Evolutionary conservation across 345 rosid genomes (phyloP), one percentile per base, ranked within the genome.

Genomic region (Geranium rotundifolium): DNA sequence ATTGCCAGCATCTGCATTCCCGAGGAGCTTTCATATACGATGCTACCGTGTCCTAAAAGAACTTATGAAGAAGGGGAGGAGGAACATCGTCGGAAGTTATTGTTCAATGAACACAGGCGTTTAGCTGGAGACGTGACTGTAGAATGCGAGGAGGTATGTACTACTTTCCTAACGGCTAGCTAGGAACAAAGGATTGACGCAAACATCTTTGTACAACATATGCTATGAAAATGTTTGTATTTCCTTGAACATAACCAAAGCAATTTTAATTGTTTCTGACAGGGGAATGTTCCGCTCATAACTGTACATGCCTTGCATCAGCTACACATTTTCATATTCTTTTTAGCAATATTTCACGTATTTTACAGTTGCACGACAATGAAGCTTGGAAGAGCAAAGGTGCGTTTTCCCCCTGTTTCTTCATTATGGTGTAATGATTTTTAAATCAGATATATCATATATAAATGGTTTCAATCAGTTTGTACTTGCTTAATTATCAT

Each of bases 331-430:
- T 90, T 88, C 77, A 85, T 90, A 5, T 95, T 90, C 82, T 95
- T 95, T 72, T 81, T 90, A 67, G 97, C 99, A 54, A 90, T 84
- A 72, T 90, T 95, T 70, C 99, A 95, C 70, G 96, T 90, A 41
- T 29, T 80, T 16, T 85, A 88, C 58, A 84, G 99, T 68, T 89
- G 83, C 17, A 55, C 78, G 19, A 88, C 90, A 5, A 95, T 90
- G 99, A 79, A 72, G 76, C 95, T 93, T 18, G 99, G 99, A 74
- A 79, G 87, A 78, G 69, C 85, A 57, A 90, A 93, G 96, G 99
- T 89, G 60, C 46, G 57, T 34, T 4, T 34, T 34, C 41, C 10
- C 41, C 10, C 41, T 4, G 6, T 23, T 23, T 23, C 27, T 23
- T 23, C 1, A 23, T 23, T 23, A 23, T 23, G 27, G 27, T 23